Evolutionary conservation across 2,329 filamentous ascomycete genomes (phyloP).

Genomic region (Polychaeton citri): DNA sequence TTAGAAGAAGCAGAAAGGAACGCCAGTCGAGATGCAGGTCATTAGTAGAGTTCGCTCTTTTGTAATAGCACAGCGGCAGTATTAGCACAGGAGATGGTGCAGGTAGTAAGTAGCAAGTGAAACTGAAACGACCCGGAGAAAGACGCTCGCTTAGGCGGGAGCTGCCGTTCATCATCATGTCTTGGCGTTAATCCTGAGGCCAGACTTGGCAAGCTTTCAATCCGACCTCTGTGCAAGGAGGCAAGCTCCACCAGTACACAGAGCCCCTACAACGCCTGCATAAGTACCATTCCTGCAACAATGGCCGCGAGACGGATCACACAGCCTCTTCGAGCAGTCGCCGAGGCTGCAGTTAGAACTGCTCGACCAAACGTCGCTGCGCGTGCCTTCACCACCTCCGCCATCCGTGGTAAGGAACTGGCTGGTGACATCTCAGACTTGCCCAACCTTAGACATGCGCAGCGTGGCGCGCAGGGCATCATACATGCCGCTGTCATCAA

Average conservation of each 20-base stretch:
- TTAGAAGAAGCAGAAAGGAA: background rate
- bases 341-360: slow-evolving; percentile 21
- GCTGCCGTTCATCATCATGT: no score
- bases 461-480: slow-evolving; percentile 31
- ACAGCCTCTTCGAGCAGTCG: slow-evolving; percentile 24
- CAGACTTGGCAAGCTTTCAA: no score
- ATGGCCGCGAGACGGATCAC: slow-evolving; percentile 29
- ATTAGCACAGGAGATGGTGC: no score
- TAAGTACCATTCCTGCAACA: no score
- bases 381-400: slow-evolving; percentile 30
- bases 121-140: no score
- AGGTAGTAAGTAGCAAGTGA: no score
- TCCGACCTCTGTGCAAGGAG: no score
- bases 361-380: slow-evolving; percentile 10
- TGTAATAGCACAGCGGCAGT: background rate
- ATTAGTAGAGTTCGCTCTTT: slow-evolving; percentile 3
- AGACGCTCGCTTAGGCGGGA: no score
- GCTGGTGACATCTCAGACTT: slow-evolving; percentile 27
- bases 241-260: no score
- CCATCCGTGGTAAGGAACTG: slow-evolving; percentile 30
- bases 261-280: no score
- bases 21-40: slow-evolving; percentile 1
- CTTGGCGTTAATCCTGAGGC: no score
- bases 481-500: slow-evolving; percentile 74
- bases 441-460: slow-evolving; percentile 34